A percentile compares a stretch with the other conserved stretches of the same genome.
Conservation (phyloP, 306 rosid species). For the Begonia fuchsioides region DNA sequence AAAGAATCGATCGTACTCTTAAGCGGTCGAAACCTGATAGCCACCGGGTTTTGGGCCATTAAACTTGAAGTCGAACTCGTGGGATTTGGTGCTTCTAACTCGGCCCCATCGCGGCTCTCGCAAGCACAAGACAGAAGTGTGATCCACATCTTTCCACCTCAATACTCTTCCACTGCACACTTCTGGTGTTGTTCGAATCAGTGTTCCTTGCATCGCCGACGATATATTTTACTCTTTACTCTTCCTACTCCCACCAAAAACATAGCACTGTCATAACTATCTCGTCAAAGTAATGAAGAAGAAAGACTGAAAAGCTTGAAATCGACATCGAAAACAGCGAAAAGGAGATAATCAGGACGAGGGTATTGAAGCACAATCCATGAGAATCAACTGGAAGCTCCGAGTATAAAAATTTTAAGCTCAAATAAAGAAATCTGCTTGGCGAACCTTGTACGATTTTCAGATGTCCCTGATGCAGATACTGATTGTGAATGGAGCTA, state of each 20-base stretch:
- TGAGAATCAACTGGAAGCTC: background rate
- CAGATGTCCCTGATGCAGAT: background rate
- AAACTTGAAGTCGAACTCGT: background rate
- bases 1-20: constrained; percentile 32
- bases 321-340: too few relatives aligned
- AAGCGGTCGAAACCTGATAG: constrained; percentile 7
- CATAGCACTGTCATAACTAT: background rate
- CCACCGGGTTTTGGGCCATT: constrained; percentile 14
- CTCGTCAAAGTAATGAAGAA: too few relatives aligned
- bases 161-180: constrained; percentile 17
- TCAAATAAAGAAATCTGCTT: background rate
- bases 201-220: constrained; percentile 44
- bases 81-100: constrained; percentile 11
- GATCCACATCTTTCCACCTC: constrained; percentile 21
- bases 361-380: background rate
- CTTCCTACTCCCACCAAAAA: background rate
- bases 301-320: too few relatives aligned
- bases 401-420: background rate
- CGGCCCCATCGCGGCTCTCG: constrained; percentile 3
- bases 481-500: constrained; percentile 6
- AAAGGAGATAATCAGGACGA: background rate
- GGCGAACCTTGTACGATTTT: too few relatives aligned
- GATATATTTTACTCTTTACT: constrained; percentile 22
- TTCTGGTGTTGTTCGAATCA: constrained; percentile 28
- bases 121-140: background rate